Evolutionary conservation across 164 flowering plant genomes (phyloP).

Genomic region (Berberis thunbergii): DNA sequence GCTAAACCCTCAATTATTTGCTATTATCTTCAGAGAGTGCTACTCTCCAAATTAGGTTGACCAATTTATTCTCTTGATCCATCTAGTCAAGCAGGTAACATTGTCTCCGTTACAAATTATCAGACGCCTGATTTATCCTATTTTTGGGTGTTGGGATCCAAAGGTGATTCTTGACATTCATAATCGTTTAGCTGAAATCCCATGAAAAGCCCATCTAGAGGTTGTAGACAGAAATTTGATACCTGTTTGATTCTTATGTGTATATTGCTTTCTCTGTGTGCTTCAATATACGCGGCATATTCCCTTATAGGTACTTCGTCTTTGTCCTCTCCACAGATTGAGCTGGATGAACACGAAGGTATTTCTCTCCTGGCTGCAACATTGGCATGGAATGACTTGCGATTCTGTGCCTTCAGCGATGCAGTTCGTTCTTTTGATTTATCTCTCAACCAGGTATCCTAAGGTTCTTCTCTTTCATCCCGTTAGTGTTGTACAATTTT

Average conservation of each 20-base stretch:
- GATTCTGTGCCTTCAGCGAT: constrained; percentile 33
- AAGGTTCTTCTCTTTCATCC: constrained; percentile 13
- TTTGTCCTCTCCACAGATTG: constrained; percentile 46
- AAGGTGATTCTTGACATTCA: too few species aligned
- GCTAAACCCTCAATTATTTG: too few species aligned
- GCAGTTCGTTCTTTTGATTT: constrained; percentile 45
- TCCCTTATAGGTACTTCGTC: background rate
- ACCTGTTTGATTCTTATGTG: background rate
- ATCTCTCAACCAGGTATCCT: constrained; percentile 54
- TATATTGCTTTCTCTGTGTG: background rate
- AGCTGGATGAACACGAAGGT: constrained; percentile 57
- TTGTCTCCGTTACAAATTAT: too few species aligned
- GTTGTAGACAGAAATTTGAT: background rate
- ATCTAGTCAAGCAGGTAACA: too few species aligned
- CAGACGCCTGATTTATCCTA: too few species aligned
- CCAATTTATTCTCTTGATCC: too few species aligned
- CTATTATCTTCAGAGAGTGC: too few species aligned
- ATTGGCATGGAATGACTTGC: constrained; percentile 70
- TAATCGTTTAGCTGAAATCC: too few species aligned
- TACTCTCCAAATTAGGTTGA: too few species aligned
- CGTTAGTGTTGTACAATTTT: background rate
- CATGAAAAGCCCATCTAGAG: too few species aligned
- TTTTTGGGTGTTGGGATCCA: too few species aligned
- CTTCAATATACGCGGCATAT: background rate
- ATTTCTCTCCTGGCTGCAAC: constrained; percentile 53